Evolutionary conservation across 2,329 filamentous ascomycete species (phyloP), one percentile per base, ranked within the genome.

Genomic region (Botryotinia narcissicola): DNA sequence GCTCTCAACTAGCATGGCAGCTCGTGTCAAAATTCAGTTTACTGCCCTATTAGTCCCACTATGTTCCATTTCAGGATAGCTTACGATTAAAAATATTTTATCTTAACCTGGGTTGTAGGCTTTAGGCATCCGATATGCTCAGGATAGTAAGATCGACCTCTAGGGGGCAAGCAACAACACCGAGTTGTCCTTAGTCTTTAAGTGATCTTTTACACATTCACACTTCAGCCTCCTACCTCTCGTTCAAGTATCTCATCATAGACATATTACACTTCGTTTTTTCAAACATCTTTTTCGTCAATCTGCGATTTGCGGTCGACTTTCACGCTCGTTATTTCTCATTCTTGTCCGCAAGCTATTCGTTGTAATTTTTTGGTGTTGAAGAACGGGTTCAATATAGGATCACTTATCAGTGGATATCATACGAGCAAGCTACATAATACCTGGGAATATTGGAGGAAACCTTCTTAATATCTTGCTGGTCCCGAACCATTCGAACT

Each of bases 141-240:
- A 68, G 51, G 29, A 68, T 40, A 72, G 71, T 69, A 69, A 72
- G 71, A 72, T 72, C 71, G 71, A 37, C 63, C 68, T 73, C 71
- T 69, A 73, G 71, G 71, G 70, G 70, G 61, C 51, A 51, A 51
- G 48, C 46, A 68, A 59, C 62, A 66, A 59, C 62, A 66, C 62
- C 46, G 61, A 68, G 60, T 62, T 69, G 71, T 72, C 70, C 70
- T 72, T 72, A 67, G 62, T 68, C n/a, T 60, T 46, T 25, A 70
- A 70, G 68, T 61, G 63, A 69, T 69, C 51, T 73, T 57, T 42
- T 51, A 60, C 63, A 61, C 63, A 69, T 73, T 32, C 66, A 69
- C 62, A 73, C 71, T 72, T 72, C 71, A 72, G 63, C 71, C 63
- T 72, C 62, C 10, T 37, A 60, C 22, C 70, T 40, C 57, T 68